Evolutionary conservation across 331 rosid species (phyloP).

Genomic region (Quercus phellos): DNA sequence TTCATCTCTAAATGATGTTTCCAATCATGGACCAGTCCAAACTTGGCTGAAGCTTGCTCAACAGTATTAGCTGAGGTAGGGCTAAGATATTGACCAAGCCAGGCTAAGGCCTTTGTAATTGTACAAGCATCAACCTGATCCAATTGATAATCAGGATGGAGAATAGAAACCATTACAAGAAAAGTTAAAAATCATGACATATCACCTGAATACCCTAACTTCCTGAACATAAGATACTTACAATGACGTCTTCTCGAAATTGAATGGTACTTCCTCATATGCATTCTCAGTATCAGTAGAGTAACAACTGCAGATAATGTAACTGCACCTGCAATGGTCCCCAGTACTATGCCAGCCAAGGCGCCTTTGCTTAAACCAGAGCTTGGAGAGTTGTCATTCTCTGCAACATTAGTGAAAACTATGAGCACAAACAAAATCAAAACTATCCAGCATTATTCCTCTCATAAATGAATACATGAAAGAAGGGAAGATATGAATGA

Average conservation of each 20-base stretch:
- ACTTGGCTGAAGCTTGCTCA: not conserved
- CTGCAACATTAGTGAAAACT: constrained; percentile 25
- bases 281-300: constrained; percentile 30
- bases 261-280: constrained; percentile 5
- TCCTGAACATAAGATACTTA: constrained; percentile 25
- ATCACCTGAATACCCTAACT: not conserved
- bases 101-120: not conserved
- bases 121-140: not conserved
- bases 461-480: not conserved
- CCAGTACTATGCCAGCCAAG: constrained; percentile 40
- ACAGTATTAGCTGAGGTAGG: not conserved
- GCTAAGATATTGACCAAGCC: not conserved
- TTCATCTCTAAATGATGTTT: not conserved
- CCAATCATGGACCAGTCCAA: not conserved
- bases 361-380: constrained; percentile 38
- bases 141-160: not conserved
- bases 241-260: constrained; percentile 31
- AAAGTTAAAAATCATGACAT: not conserved
- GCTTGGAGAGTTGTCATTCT: not conserved
- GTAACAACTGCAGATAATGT: constrained; percentile 28
- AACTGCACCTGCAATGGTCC: constrained; percentile 37
- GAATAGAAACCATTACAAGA: not conserved
- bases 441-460: not conserved
- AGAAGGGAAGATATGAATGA: not conserved
- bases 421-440: constrained; percentile 6